Percentiles rank a stretch among this genome's conserved stretches.
Evolutionary conservation across 2,329 filamentous ascomycete species (phyloP).

Genomic region (Beauveria medogensis): DNA sequence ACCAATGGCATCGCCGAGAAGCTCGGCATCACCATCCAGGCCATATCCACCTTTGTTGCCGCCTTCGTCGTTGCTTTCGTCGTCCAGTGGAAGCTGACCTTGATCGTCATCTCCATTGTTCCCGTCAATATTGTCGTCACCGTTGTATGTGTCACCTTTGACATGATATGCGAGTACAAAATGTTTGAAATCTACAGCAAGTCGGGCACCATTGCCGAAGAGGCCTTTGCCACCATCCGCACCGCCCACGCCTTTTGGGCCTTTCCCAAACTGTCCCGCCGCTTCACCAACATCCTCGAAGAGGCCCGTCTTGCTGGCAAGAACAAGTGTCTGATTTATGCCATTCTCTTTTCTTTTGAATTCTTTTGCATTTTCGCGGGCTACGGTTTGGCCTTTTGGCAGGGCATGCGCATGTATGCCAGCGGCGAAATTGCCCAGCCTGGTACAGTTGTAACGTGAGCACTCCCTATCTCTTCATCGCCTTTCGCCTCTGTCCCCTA

Average conservation of each 20-base stretch:
- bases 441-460: conserved; percentile 39
- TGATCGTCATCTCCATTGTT: conserved; percentile 38
- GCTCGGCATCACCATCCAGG: conserved; percentile 33
- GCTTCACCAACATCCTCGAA: conserved; percentile 35
- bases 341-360: conserved; percentile 35
- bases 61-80: conserved; percentile 33
- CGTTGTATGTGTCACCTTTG: conserved; percentile 28
- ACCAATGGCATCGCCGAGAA: conserved; percentile 38
- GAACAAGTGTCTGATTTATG: conserved; percentile 36
- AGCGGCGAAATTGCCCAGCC: conserved; percentile 35
- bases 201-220: conserved; percentile 39
- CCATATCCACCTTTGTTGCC: conserved; percentile 30
- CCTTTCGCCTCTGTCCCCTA: not conserved
- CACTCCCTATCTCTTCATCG: not conserved
- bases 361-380: conserved; percentile 41
- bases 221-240: conserved; percentile 39
- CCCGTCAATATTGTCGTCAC: conserved; percentile 35
- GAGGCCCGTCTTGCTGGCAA: conserved; percentile 30
- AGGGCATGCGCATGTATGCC: conserved; percentile 39
- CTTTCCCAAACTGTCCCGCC: conserved; percentile 32
- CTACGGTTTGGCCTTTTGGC: conserved; percentile 43
- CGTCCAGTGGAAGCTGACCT: conserved; percentile 33
- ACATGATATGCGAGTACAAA: conserved; percentile 33
- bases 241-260: conserved; percentile 45
- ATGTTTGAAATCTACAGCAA: conserved; percentile 36